phyloP scores from a whole-genome alignment of 2,329 filamentous ascomycete genomes.

The Pyrenophora graminea region DNA sequence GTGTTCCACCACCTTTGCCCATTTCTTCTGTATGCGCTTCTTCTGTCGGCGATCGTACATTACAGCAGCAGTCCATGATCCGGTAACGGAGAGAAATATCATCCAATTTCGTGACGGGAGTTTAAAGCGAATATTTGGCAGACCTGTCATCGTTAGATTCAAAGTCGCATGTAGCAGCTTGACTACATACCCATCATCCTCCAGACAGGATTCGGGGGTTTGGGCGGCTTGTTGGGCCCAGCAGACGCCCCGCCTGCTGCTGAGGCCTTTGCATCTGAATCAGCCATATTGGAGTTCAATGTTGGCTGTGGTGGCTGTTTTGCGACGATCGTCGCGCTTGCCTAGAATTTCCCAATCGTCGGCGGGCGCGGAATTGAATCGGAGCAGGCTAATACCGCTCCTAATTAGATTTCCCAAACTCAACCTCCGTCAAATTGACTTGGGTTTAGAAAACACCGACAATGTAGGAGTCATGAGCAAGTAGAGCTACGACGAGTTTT shows the following conservation, averaged over 20 bases:
- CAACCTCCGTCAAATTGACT: neutral
- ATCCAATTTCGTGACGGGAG: slow-evolving; percentile 97
- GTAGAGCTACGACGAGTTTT: too few relatives aligned
- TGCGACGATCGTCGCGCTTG: slow-evolving; percentile 15
- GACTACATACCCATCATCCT: slow-evolving; percentile 45
- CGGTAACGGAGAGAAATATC: slow-evolving; percentile 84
- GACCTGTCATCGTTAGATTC: slow-evolving; percentile 56
- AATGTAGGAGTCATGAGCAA: too few relatives aligned
- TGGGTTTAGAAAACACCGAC: too few relatives aligned
- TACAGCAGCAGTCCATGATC: slow-evolving; percentile 76
- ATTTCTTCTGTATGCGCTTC: slow-evolving; percentile 80
- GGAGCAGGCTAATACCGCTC: slow-evolving; percentile 13
- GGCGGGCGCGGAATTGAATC: slow-evolving; percentile 24
- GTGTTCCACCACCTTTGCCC: slow-evolving; percentile 83
- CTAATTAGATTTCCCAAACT: neutral
- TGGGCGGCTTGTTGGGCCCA: slow-evolving; percentile 32
- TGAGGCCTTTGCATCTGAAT: slow-evolving; percentile 36
- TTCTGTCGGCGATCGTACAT: slow-evolving; percentile 94
- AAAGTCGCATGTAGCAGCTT: slow-evolving; percentile 1
- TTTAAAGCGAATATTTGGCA: slow-evolving; percentile 80
- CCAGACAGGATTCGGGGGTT: slow-evolving; percentile 45
- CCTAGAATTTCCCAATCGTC: slow-evolving; percentile 33
- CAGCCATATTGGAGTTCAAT: slow-evolving; percentile 33
- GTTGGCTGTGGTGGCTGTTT: slow-evolving; percentile 17
- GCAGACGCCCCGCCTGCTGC: slow-evolving; percentile 27